Evolutionary conservation across 2,329 filamentous ascomycete genomes (phyloP).

Genomic region (Cladosporium austrohemisphaericum): DNA sequence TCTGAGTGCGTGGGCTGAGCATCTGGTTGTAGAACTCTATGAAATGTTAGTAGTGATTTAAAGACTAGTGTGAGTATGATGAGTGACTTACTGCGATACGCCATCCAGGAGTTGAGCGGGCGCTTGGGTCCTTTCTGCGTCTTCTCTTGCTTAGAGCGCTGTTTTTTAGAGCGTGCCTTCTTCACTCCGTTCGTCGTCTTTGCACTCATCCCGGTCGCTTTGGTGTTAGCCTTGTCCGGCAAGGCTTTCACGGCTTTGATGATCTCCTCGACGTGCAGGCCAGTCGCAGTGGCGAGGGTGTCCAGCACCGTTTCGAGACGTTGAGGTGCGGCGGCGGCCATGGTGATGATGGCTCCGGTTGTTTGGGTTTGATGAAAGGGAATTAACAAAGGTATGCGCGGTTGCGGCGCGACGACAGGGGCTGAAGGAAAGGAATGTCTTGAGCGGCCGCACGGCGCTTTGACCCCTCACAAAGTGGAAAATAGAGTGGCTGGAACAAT

Average conservation of each 20-base stretch:
- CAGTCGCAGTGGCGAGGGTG: background rate
- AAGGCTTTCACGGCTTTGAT: slow-evolving; percentile 7
- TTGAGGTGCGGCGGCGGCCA: slow-evolving; percentile 18
- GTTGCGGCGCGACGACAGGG: slow-evolving; percentile 21
- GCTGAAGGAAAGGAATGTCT: slow-evolving; percentile 20
- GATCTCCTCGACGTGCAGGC: slow-evolving; percentile 3
- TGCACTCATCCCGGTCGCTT: slow-evolving; percentile 3
- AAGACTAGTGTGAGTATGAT: background rate
- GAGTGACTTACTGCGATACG: slow-evolving; percentile 32
- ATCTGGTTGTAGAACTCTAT: slow-evolving; percentile 19
- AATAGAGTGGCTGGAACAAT: slow-evolving; percentile 9
- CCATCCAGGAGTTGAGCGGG: slow-evolving; percentile 37
- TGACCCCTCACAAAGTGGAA: too few species aligned
- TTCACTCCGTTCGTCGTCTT: slow-evolving; percentile 14
- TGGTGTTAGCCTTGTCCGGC: background rate
- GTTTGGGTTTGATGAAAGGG: slow-evolving; percentile 25
- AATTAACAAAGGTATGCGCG: slow-evolving; percentile 29
- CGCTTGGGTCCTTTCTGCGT: slow-evolving; percentile 21
- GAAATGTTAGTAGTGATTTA: slow-evolving; percentile 9
- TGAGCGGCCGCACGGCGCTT: too few species aligned
- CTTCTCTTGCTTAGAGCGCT: background rate
- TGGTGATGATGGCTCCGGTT: slow-evolving; percentile 23
- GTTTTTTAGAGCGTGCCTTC: background rate
- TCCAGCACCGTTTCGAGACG: background rate
- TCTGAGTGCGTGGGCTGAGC: slow-evolving; percentile 41